Percentiles rank a stretch among this genome's conserved stretches.
These are phyloP conservation scores for Cutaneotrichosporon arboriforme DNA, from an alignment of 1,284 basidiomycete genomes.

Conservation along the genomic window DNA sequence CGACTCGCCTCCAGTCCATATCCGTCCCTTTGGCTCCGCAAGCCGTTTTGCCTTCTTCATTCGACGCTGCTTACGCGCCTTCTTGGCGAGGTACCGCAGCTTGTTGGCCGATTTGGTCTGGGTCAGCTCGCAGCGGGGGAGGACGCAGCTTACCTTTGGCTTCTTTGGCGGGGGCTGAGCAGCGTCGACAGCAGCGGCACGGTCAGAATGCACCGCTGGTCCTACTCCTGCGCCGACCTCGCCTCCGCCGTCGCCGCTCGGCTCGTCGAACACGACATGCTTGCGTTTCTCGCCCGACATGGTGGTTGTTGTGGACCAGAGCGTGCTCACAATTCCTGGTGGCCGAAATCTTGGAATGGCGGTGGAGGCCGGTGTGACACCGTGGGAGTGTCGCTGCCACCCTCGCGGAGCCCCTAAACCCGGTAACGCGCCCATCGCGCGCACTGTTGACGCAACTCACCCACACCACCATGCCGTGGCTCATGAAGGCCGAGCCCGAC, in stretches of 20 bases:
- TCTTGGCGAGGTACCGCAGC: slow-evolving; percentile 61
- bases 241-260: not conserved
- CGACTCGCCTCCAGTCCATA: slow-evolving; percentile 13
- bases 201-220: slow-evolving; percentile 12
- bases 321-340: not conserved
- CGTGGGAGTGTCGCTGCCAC: slow-evolving; percentile 16
- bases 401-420: too few species aligned
- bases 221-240: not conserved
- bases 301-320: not conserved
- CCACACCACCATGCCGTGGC: slow-evolving; percentile 54
- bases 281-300: slow-evolving; percentile 26
- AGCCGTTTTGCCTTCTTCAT: slow-evolving; percentile 49
- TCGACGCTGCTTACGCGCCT: slow-evolving; percentile 59
- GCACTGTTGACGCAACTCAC: too few species aligned
- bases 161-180: slow-evolving; percentile 13
- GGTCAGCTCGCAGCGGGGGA: not conserved
- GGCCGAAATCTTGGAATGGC: slow-evolving; percentile 17
- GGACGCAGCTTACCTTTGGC: slow-evolving; percentile 24
- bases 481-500: slow-evolving; percentile 89
- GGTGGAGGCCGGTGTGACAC: slow-evolving; percentile 10
- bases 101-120: slow-evolving; percentile 52
- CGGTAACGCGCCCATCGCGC: not conserved
- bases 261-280: slow-evolving; percentile 24
- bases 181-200: slow-evolving; percentile 3
- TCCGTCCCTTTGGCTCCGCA: slow-evolving; percentile 42